Conservation (phyloP, 805 yeast genomes). For the Candida oleophila region DNA sequence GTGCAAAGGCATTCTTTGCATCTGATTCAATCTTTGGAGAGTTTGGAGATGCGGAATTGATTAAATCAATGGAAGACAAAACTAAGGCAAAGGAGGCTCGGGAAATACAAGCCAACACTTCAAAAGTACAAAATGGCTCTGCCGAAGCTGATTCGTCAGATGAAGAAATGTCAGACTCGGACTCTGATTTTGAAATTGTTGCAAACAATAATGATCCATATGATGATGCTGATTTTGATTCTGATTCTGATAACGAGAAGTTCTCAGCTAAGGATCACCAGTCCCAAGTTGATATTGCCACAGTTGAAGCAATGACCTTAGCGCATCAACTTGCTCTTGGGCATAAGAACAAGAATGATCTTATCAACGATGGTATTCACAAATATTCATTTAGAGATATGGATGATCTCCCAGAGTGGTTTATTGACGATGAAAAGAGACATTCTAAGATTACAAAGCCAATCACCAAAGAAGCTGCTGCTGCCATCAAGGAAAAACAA, state of each 20-base stretch:
- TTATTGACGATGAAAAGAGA: conserved; percentile 83
- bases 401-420: conserved; percentile 96
- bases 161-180: conserved; percentile 27
- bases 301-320: conserved; percentile 95
- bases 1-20: conserved; percentile 39
- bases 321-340: conserved; percentile 96
- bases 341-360: conserved; percentile 77
- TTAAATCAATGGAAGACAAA: conserved; percentile 34
- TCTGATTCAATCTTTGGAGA: conserved; percentile 40
- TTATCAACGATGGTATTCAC: conserved; percentile 90
- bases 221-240: conserved; percentile 38
- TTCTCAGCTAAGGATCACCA: conserved; percentile 46
- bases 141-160: conserved; percentile 38
- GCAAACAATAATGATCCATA: conserved; percentile 19
- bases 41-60: conserved; percentile 48
- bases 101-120: conserved; percentile 3
- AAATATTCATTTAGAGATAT: conserved; percentile 87
- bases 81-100: conserved; percentile 9
- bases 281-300: conserved; percentile 75
- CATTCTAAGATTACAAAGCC: conserved; percentile 89
- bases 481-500: conserved; percentile 43
- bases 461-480: conserved; percentile 79
- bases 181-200: conserved; percentile 46
- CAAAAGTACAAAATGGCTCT: conserved; percentile 15
- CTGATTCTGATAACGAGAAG: conserved; percentile 53